These are phyloP conservation scores for Aspergillus clavatus DNA, from an alignment of 2,329 filamentous ascomycete species.

Conservation along the genomic window DNA sequence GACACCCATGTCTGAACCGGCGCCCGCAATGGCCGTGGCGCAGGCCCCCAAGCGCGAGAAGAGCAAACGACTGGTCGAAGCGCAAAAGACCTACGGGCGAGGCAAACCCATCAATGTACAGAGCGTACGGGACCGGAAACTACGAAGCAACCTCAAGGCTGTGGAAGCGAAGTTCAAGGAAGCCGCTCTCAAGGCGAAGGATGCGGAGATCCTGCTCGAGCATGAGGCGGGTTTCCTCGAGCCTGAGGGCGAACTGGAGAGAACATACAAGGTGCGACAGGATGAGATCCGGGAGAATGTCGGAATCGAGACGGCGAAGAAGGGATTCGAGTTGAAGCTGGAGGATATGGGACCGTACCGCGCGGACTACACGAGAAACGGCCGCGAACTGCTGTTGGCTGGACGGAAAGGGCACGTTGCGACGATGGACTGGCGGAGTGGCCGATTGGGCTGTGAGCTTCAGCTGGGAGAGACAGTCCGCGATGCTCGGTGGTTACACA, in stretches of 20 bases:
- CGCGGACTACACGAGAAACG: conserved; percentile 85
- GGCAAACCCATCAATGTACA: conserved; percentile 70
- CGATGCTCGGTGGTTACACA: conserved; percentile 88
- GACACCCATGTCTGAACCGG: conserved; percentile 28
- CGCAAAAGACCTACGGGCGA: conserved; percentile 75
- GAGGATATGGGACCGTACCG: conserved; percentile 79
- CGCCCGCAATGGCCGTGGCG: conserved; percentile 26
- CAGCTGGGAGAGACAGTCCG: conserved; percentile 87
- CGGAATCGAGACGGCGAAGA: conserved; percentile 79
- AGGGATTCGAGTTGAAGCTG: conserved; percentile 84
- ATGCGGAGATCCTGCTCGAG: conserved; percentile 91
- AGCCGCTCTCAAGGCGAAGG: conserved; percentile 78
- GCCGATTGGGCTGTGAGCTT: conserved; percentile 84
- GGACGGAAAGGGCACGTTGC: conserved; percentile 93
- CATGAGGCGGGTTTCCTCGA: conserved; percentile 82
- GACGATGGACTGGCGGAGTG: conserved; percentile 92
- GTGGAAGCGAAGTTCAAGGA: conserved; percentile 80
- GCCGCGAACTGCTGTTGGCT: conserved; percentile 75
- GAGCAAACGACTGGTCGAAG: conserved; percentile 43
- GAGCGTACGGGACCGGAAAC: conserved; percentile 79
- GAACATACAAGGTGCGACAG: conserved; percentile 88
- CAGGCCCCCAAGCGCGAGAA: conserved; percentile 35
- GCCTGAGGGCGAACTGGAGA: conserved; percentile 79
- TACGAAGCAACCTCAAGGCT: conserved; percentile 70
- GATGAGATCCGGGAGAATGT: conserved; percentile 74